Evolutionary conservation across 805 yeast species (phyloP), one percentile per base, ranked within the genome.

Genomic region (Ogataea henricii): DNA sequence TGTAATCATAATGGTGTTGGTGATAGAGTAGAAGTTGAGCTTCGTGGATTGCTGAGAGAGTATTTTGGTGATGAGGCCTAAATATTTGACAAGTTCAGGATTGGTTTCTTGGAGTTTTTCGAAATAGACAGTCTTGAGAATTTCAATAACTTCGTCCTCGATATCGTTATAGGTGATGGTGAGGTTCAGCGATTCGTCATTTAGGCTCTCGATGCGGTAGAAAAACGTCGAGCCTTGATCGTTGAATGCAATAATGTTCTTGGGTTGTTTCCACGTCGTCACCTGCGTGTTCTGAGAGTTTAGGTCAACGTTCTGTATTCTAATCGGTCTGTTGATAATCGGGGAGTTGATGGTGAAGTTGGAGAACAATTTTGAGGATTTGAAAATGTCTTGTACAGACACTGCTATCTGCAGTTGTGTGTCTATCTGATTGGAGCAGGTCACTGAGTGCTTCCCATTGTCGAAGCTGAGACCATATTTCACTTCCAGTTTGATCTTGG

Each of bases 371-470:
- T 72, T 67, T 14, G 76, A 63, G 2, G 77, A 63, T 53, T 81
- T 78, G 69, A 87, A 87, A 9, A 83, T 81, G 62, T 89, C 96
- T 57, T 87, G 92, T 2, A 87, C 95, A 2, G 89, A 82, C 1
- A 87, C 94, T 0, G 89, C 83, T 6, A 87, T 68, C 4, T 78
- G 72, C 32, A 88, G 68, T 1, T 78, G 65, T 5, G 82, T 77
- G 49, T 85, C 83, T 5, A 85, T 49, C 1, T 58, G 56, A 25
- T 59, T 55, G 6, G 51, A 46, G n/a, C 51, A 12, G 1, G 20
- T 21, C 25, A 55, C 58, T 0, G 57, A 58, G 53, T 41, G 61
- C 16, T 42, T 55, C 12, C 48, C 51, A 43, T 48, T 58, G 46
- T 37, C 62, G 45, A 44, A 63, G 25, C 35, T 32, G 6, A 63